These are phyloP conservation scores for Aspergillus luchuensis DNA, from an alignment of 2,329 filamentous ascomycete species.

Conservation along the genomic window DNA sequence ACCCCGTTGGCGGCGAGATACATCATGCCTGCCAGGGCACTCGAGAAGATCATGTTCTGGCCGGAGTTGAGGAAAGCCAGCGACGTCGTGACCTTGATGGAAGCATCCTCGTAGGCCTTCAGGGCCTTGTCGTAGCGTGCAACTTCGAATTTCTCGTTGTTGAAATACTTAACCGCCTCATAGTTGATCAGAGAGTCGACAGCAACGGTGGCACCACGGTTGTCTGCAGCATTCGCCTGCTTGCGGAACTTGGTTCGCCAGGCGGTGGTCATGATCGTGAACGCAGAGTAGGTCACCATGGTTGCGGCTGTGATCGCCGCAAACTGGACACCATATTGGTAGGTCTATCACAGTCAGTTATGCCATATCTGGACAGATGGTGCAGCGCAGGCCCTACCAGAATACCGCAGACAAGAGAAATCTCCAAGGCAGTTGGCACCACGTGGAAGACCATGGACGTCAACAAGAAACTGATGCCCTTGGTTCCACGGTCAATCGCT, in stretches of 20 bases:
- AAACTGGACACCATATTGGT: slow-evolving; percentile 90
- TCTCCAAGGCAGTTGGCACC: slow-evolving; percentile 89
- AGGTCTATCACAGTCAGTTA: slow-evolving; percentile 59
- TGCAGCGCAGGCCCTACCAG: slow-evolving; percentile 53
- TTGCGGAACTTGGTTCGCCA: slow-evolving; percentile 97
- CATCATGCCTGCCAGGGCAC: slow-evolving; percentile 95
- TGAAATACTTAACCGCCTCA: slow-evolving; percentile 99
- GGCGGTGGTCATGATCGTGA: slow-evolving; percentile 93
- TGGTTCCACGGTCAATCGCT: slow-evolving; percentile 94
- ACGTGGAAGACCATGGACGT: slow-evolving; percentile 99
- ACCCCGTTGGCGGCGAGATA: slow-evolving; percentile 92
- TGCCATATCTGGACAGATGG: not conserved
- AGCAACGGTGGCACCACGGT: slow-evolving; percentile 89
- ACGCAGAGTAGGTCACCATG: slow-evolving; percentile 93
- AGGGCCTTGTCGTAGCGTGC: slow-evolving; percentile 85
- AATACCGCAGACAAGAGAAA: slow-evolving; percentile 93
- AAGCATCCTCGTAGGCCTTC: slow-evolving; percentile 83
- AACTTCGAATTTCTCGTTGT: slow-evolving; percentile 96
- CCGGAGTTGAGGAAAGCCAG: slow-evolving; percentile 90
- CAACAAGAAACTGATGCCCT: slow-evolving; percentile 95
- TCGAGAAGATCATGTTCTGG: slow-evolving; percentile 96
- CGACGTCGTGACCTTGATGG: slow-evolving; percentile 95
- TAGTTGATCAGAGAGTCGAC: slow-evolving; percentile 98
- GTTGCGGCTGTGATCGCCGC: slow-evolving; percentile 86
- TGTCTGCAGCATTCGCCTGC: slow-evolving; percentile 94